A percentile compares a stretch with the other conserved stretches of the same genome.
Evolutionary conservation across 2,329 filamentous ascomycete species (phyloP).

Genomic region (Tolypocladium capitatum): DNA sequence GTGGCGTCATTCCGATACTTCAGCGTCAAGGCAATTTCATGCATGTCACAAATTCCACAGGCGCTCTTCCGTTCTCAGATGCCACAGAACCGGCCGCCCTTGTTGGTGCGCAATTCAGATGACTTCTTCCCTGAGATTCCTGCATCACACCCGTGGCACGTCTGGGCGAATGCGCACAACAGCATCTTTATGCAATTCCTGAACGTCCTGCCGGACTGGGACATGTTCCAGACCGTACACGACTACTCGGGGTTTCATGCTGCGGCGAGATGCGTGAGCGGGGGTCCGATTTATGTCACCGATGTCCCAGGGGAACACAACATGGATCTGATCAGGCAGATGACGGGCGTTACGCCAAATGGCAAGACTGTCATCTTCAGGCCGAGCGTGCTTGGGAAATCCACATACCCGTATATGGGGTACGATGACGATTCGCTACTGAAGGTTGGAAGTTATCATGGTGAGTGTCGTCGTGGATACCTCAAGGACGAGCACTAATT

Average conservation of each 20-base stretch:
- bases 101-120: slow-evolving; percentile 74
- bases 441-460: slow-evolving; percentile 68
- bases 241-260: slow-evolving; percentile 74
- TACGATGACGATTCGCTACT: slow-evolving; percentile 64
- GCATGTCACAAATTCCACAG: slow-evolving; percentile 86
- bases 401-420: slow-evolving; percentile 57
- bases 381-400: slow-evolving; percentile 60
- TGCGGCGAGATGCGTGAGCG: slow-evolving; percentile 76
- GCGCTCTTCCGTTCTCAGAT: slow-evolving; percentile 77
- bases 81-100: slow-evolving; percentile 57
- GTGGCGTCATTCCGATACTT: slow-evolving; percentile 68
- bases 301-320: slow-evolving; percentile 78
- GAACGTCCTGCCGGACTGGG: slow-evolving; percentile 75
- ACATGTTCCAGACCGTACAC: slow-evolving; percentile 55
- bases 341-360: slow-evolving; percentile 60
- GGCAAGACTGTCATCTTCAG: slow-evolving; percentile 71
- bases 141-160: slow-evolving; percentile 80
- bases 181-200: slow-evolving; percentile 69
- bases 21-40: slow-evolving; percentile 65
- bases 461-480: slow-evolving; percentile 19
- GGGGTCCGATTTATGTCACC: slow-evolving; percentile 89
- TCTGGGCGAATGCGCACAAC: slow-evolving; percentile 91
- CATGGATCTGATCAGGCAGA: slow-evolving; percentile 59
- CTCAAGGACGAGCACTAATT: neutral
- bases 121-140: slow-evolving; percentile 83